These are phyloP conservation scores for Rubroshorea leprosula DNA, from an alignment of 345 rosid species.

Conservation along the genomic window DNA sequence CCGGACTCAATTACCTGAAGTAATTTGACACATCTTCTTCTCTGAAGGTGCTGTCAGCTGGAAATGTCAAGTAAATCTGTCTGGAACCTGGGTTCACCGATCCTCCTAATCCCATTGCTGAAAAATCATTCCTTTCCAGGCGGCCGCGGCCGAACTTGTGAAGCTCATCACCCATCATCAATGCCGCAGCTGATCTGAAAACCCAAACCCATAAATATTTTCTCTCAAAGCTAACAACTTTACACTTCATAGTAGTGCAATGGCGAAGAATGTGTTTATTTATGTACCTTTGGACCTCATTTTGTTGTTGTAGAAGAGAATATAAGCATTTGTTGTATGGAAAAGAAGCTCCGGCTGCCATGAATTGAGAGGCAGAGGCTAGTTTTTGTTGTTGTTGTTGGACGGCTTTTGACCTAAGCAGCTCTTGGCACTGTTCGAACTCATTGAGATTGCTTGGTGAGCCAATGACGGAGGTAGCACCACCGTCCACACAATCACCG, in stretches of 20 bases:
- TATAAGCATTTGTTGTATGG: conserved; percentile 45
- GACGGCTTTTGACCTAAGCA: conserved; percentile 40
- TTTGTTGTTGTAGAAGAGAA: conserved; percentile 44
- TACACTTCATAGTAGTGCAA: neutral
- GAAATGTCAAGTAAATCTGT: conserved; percentile 82
- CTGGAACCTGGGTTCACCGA: conserved; percentile 51
- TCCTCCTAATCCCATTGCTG: conserved; percentile 38
- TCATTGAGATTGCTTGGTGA: conserved; percentile 41
- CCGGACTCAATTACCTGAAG: conserved; percentile 40
- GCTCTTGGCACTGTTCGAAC: conserved; percentile 46
- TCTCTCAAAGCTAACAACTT: neutral
- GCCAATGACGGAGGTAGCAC: conserved; percentile 24
- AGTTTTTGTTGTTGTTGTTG: conserved; percentile 31
- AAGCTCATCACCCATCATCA: conserved; percentile 59
- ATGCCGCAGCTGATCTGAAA: conserved; percentile 35
- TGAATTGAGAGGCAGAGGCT: conserved; percentile 39
- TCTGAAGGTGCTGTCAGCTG: conserved; percentile 71
- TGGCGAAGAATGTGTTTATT: neutral
- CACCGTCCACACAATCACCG: conserved; percentile 26
- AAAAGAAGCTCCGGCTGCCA: conserved; percentile 29
- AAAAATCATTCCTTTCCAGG: conserved; percentile 50
- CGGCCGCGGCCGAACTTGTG: conserved; percentile 49
- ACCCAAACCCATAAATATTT: neutral
- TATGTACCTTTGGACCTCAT: conserved; percentile 41
- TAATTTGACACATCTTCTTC: conserved; percentile 84